Evolutionary conservation across 371 early-diverging fungal genomes (phyloP).

Genomic region (Umbelopsis sp.): DNA sequence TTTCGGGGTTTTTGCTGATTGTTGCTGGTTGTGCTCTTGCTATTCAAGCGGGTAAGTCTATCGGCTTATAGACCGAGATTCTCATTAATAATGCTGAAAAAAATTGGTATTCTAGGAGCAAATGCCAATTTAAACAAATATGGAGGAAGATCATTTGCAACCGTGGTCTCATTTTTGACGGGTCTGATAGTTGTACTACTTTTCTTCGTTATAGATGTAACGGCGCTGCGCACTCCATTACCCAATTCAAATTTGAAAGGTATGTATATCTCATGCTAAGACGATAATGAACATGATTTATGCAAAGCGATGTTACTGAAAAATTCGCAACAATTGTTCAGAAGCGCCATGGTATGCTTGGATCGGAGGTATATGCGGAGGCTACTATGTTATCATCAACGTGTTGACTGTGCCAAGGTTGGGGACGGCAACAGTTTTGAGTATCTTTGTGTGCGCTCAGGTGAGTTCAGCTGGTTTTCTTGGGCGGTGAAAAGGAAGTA

Average conservation of each 20-base stretch:
- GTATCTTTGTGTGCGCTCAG: constrained; percentile 55
- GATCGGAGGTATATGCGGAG: constrained; percentile 51
- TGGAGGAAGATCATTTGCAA: constrained; percentile 37
- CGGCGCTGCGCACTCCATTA: constrained; percentile 26
- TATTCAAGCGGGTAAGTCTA: constrained; percentile 31
- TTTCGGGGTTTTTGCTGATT: constrained; percentile 30
- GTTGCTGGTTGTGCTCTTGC: constrained; percentile 30
- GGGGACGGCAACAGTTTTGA: constrained; percentile 54
- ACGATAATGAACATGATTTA: too few relatives aligned
- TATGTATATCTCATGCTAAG: neutral
- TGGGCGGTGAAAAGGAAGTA: neutral
- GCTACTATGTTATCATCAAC: constrained; percentile 54
- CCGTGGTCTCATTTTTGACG: constrained; percentile 28
- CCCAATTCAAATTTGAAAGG: constrained; percentile 29
- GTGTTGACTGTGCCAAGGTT: constrained; percentile 52
- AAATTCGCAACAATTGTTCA: neutral
- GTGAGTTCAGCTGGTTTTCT: constrained; percentile 22
- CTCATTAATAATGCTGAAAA: neutral
- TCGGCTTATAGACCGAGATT: neutral
- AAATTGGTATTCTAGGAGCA: constrained; percentile 21
- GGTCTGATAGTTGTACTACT: constrained; percentile 25
- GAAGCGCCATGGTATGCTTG: constrained; percentile 5
- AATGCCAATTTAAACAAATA: constrained; percentile 35
- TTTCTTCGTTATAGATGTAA: constrained; percentile 34
- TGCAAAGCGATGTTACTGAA: neutral